Evolutionary conservation across 768 basidiomycete genomes (phyloP), one percentile per base, ranked within the genome.

Genomic region (Hygrophorus pudorinus): DNA sequence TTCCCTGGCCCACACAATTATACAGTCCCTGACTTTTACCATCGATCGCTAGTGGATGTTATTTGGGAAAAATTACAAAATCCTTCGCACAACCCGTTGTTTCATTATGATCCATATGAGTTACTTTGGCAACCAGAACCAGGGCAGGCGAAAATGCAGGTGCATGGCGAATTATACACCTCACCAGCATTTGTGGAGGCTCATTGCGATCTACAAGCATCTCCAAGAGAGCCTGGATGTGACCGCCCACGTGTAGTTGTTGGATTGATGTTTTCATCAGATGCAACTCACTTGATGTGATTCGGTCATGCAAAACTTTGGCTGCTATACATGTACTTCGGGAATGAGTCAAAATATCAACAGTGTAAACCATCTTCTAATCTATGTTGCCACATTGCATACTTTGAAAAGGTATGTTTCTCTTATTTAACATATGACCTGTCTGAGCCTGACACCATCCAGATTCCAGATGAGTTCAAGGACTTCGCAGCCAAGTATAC

Each of bases 31-130:
- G 16, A 48, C 17, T 48, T 56, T 2, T 31, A 46, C 20, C 52
- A 56, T 38, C 45, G 27, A 7, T 35, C 30, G 2, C 41, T 55
- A 0, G 28, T 52, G 5, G 47, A 47, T 2, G 42, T 55, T n/a
- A 45, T 56, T 28, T 20, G 27, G 0, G 45, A 57, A 34, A 56
- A 52, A 14, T 10, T 57, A 4, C 2, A 34, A 1, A 49, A 49
- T 48, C 4, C 16, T 5, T 42, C 46, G 7, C 14, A 41, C 16
- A 20, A 35, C 10, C 6, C 34, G 0, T 35, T 27, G 12, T 57
- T 57, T 36, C 53, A 53, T 41, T 51, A 47, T n/a, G 41, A 53
- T 32, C 53, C 51, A 2, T 54, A 45, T 32, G 33, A 51, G 27
- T 24, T 53, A 18, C 28, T 9, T 7, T 56, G 55, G 55, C 33